phyloP scores from a whole-genome alignment of 768 basidiomycete genomes.

The Clitopilus passeckerianus region DNA sequence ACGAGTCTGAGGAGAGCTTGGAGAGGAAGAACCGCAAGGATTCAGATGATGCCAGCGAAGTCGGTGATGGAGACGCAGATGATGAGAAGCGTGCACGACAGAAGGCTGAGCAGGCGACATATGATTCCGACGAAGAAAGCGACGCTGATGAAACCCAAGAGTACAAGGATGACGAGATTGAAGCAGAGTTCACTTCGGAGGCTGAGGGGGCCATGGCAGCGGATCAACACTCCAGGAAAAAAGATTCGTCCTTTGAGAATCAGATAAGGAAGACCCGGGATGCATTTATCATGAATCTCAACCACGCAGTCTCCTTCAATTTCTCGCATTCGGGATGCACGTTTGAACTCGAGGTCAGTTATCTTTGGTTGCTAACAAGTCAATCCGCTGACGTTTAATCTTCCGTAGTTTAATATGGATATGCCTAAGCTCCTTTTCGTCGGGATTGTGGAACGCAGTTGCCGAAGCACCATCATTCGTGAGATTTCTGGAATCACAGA shows the following conservation, averaged over 20 bases:
- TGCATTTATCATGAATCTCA: conserved; percentile 52
- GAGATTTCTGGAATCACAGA: conserved; percentile 87
- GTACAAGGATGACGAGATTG: conserved; percentile 55
- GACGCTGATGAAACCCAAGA: conserved; percentile 44
- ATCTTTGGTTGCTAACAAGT: neutral
- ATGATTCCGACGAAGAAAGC: conserved; percentile 67
- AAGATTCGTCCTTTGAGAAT: conserved; percentile 28
- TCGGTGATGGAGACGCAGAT: conserved; percentile 80
- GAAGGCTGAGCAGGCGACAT: conserved; percentile 68
- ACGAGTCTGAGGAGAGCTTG: conserved; percentile 43
- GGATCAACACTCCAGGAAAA: conserved; percentile 1
- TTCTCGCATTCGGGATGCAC: conserved; percentile 65
- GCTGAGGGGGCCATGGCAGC: conserved; percentile 28
- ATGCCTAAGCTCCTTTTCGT: conserved; percentile 93
- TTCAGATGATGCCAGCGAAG: conserved; percentile 68
- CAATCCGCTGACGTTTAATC: conserved; percentile 1
- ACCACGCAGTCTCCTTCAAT: conserved; percentile 65
- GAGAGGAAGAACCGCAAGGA: conserved; percentile 28
- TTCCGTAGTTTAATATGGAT: conserved; percentile 72
- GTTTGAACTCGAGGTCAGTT: conserved; percentile 75
- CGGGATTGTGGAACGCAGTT: conserved; percentile 86
- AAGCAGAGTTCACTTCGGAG: conserved; percentile 56
- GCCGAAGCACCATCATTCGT: conserved; percentile 79
- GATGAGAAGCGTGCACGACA: conserved; percentile 71
- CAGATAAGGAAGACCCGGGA: conserved; percentile 40